Conservation (phyloP, 1,139 yeast species). For the Pichia sp. region DNA sequence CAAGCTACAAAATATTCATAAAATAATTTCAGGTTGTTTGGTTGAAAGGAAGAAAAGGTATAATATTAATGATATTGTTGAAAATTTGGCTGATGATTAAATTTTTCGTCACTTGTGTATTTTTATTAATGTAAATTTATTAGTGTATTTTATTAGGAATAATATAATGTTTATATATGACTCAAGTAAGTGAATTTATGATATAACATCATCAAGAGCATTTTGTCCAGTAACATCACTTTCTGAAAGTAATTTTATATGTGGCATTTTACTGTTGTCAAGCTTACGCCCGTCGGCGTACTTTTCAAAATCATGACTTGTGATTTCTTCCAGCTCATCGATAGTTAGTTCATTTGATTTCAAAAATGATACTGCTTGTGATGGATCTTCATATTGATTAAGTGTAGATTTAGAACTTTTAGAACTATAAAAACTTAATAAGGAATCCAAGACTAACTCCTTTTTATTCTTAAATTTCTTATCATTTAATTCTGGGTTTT, state of each 20-base stretch:
- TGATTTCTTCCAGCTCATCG: slow-evolving; percentile 45
- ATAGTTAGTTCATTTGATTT: slow-evolving; percentile 6
- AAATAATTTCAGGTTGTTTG: slow-evolving; percentile 9
- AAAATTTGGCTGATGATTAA: background rate
- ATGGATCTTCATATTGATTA: slow-evolving; percentile 6
- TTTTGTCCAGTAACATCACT: slow-evolving; percentile 12
- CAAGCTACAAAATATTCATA: background rate
- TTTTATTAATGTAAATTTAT: background rate
- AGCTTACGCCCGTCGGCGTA: slow-evolving; percentile 4
- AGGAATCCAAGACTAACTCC: slow-evolving; percentile 7
- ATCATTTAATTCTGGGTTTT: slow-evolving; percentile 18
- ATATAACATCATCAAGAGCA: slow-evolving; percentile 1
- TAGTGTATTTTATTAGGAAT: background rate
- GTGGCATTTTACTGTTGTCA: slow-evolving; percentile 7
- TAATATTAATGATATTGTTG: slow-evolving; percentile 4
- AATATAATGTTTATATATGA: background rate
- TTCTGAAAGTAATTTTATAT: slow-evolving; percentile 12
- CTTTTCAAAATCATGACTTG: slow-evolving; percentile 2
- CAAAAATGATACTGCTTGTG: background rate
- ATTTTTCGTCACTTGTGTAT: background rate
- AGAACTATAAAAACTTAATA: slow-evolving; percentile 11
- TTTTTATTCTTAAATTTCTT: slow-evolving; percentile 7
- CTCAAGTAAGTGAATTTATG: background rate
- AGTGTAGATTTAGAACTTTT: slow-evolving; percentile 2
- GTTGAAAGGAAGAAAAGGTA: slow-evolving; percentile 28